These are phyloP conservation scores for Podaxis carcinomalis DNA, from an alignment of 768 basidiomycete species.

Conservation along the genomic window DNA sequence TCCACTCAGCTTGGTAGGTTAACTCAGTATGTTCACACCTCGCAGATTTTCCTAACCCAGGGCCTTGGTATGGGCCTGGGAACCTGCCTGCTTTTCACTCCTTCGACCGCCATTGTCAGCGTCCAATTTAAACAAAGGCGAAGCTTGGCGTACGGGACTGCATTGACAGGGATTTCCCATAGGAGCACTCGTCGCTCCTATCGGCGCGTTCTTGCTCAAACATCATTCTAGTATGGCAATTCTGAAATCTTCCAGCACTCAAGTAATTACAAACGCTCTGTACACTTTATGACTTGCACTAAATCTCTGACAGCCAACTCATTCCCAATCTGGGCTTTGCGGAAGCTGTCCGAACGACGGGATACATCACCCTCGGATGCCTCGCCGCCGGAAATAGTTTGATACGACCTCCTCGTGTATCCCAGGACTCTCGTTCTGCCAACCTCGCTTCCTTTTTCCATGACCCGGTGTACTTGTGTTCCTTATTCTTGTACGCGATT, in stretches of 20 bases:
- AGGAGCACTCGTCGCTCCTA: constrained; percentile 32
- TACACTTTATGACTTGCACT: neutral
- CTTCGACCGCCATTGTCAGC: constrained; percentile 38
- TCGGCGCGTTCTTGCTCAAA: constrained; percentile 16
- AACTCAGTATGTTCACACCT: constrained; percentile 10
- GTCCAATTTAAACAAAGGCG: constrained; percentile 40
- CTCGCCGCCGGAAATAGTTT: constrained; percentile 8
- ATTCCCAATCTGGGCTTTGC: constrained; percentile 12
- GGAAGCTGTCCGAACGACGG: constrained; percentile 10
- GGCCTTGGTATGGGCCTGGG: constrained; percentile 51
- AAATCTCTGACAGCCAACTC: constrained; percentile 8
- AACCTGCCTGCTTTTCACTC: constrained; percentile 48
- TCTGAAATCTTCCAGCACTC: constrained; percentile 18
- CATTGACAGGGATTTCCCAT: constrained; percentile 41
- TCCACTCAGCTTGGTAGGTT: constrained; percentile 4
- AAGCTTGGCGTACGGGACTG: constrained; percentile 33
- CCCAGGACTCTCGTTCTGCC: neutral
- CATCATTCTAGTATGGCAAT: neutral
- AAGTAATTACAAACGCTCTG: neutral
- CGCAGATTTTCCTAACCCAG: constrained; percentile 45
- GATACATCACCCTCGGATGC: constrained; percentile 14
- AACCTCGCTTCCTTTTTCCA: constrained; percentile 13
- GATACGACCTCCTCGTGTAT: constrained; percentile 8
- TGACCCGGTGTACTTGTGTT: constrained; percentile 10
- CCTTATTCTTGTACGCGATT: neutral